These are phyloP conservation scores for Gracilaria domingensis DNA, from an alignment of 23 red algal species.

Conservation along the genomic window DNA sequence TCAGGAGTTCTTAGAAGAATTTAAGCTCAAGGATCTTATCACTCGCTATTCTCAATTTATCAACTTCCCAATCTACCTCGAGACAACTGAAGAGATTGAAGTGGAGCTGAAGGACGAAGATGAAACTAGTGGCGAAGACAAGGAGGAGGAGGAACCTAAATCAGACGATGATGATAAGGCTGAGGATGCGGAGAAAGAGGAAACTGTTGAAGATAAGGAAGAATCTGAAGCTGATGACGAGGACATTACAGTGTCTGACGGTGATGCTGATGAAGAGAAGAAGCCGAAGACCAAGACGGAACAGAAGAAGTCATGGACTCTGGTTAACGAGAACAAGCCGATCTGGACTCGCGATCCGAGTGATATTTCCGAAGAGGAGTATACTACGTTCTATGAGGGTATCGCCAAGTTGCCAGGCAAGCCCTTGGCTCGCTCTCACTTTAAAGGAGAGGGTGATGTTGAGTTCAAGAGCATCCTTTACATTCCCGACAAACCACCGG, in stretches of 20 bases:
- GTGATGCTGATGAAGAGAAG: slow-evolving; percentile 50
- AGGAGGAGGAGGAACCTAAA: slow-evolving; percentile 31
- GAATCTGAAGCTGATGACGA: slow-evolving; percentile 48
- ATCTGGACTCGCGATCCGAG: slow-evolving; percentile 87
- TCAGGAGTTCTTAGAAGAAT: slow-evolving; percentile 69
- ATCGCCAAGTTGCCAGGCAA: slow-evolving; percentile 64
- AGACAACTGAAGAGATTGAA: slow-evolving; percentile 61
- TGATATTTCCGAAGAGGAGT: slow-evolving; percentile 85
- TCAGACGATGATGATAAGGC: slow-evolving; percentile 23
- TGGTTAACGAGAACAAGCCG: slow-evolving; percentile 86
- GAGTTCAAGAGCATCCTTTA: slow-evolving; percentile 90
- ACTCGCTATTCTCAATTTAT: slow-evolving; percentile 92
- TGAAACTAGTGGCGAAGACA: not conserved
- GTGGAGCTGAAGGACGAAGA: slow-evolving; percentile 58
- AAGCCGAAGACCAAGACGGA: slow-evolving; percentile 65
- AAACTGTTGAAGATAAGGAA: not conserved
- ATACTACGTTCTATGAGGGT: slow-evolving; percentile 76
- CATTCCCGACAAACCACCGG: slow-evolving; percentile 82
- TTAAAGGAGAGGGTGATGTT: slow-evolving; percentile 93
- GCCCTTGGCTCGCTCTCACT: slow-evolving; percentile 81
- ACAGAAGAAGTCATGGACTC: slow-evolving; percentile 62
- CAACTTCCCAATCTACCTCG: slow-evolving; percentile 93
- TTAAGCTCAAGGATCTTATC: slow-evolving; percentile 85
- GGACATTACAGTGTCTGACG: slow-evolving; percentile 83
- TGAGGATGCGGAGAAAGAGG: slow-evolving; percentile 37